A percentile compares a stretch with the other conserved stretches of the same genome.
These are phyloP conservation scores for Diaporthe vaccinii DNA, from an alignment of 2,329 filamentous ascomycete species.

Conservation along the genomic window DNA sequence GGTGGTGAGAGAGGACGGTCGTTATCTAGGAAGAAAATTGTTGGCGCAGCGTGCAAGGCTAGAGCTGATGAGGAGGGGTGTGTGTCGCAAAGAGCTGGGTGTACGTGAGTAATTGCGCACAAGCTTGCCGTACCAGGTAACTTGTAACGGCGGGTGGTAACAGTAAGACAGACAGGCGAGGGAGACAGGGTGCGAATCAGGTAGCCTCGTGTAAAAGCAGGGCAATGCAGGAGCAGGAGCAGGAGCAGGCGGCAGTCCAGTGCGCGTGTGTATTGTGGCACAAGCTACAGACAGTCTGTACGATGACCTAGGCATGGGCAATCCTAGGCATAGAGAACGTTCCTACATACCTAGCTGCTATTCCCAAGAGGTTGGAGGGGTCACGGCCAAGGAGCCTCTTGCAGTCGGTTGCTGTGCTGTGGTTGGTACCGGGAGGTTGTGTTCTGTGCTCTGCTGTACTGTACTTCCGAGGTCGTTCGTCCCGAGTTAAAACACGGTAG, in stretches of 20 bases:
- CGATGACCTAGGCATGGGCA: neutral
- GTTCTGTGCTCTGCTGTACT: neutral
- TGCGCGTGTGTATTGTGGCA: conserved; percentile 17
- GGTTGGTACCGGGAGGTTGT: neutral
- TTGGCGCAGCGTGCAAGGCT: conserved; percentile 26
- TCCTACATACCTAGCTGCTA: conserved; percentile 20
- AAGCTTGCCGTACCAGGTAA: conserved; percentile 9
- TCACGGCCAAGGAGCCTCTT: conserved; percentile 2
- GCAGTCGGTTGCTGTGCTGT: conserved; percentile 2
- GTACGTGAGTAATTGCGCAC: conserved; percentile 35
- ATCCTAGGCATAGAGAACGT: neutral
- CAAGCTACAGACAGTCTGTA: neutral
- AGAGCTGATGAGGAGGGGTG: conserved; percentile 32
- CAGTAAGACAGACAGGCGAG: conserved; percentile 15
- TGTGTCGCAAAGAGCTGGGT: conserved; percentile 35
- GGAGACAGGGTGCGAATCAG: conserved; percentile 16
- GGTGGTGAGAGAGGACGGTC: conserved; percentile 48
- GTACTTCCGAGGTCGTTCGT: conserved; percentile 15
- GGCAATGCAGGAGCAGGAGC: neutral
- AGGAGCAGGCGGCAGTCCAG: neutral
- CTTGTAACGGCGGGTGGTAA: conserved; percentile 13
- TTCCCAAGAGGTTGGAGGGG: conserved; percentile 2
- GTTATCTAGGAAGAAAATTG: conserved; percentile 43
- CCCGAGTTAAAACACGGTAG: neutral
- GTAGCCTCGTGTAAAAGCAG: conserved; percentile 14